phyloP scores from a whole-genome alignment of 1,284 basidiomycete genomes.

The Puccinia polysora region DNA sequence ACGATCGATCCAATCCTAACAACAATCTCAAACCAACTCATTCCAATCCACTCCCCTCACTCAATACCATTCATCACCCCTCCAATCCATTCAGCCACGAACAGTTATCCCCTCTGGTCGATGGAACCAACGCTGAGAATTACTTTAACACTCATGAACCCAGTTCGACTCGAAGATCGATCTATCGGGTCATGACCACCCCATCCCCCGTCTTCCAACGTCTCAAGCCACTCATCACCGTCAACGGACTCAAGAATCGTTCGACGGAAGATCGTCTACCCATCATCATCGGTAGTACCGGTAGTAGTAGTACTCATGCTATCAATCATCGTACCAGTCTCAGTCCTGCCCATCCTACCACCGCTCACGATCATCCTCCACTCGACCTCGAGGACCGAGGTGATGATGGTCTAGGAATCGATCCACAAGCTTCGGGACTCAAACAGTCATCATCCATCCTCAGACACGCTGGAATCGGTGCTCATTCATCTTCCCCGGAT shows the following conservation, averaged over 20 bases:
- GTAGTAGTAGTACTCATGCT: too few relatives aligned
- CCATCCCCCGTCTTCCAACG: conserved; percentile 36
- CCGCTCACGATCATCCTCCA: neutral
- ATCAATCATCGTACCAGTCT: too few relatives aligned
- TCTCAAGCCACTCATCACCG: conserved; percentile 4
- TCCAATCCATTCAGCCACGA: neutral
- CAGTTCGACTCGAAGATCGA: conserved; percentile 1
- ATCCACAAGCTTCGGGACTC: too few relatives aligned
- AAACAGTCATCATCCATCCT: neutral
- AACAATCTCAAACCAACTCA: neutral
- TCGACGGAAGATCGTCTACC: neutral
- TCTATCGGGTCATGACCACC: conserved; percentile 21
- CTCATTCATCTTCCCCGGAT: conserved; percentile 25
- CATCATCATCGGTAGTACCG: too few relatives aligned
- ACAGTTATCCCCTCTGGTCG: neutral
- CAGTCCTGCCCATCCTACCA: neutral
- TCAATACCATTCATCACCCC: neutral
- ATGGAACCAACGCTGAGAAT: neutral
- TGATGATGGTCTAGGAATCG: neutral
- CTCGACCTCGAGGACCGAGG: neutral
- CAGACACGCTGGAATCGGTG: too few relatives aligned
- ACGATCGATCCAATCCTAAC: too few relatives aligned
- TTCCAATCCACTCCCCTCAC: neutral
- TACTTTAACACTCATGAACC: neutral
- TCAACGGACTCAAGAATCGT: neutral